Base-by-base conservation (phyloP, 1,139 yeast species). In the Pichia sp. region DNA sequence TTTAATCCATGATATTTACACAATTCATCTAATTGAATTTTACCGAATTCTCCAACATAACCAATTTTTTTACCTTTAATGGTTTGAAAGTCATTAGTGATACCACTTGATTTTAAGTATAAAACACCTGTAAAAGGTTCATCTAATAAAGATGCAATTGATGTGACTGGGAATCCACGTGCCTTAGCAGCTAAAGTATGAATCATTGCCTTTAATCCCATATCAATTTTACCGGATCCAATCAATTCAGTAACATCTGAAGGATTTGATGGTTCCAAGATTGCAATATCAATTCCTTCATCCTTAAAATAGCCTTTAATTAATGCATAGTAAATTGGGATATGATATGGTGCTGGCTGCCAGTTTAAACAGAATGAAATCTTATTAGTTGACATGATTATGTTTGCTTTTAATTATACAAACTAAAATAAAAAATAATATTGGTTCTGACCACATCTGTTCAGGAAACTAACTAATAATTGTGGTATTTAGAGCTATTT, bases 201-300 rank as follows among this genome's bases (percentile, higher is more conserved):
- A 52, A 76, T 76, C 81, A 76, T 76, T 37, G 81, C 81, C 59
- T 76, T 76, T 51, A 76, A 65, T 16, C 81, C 81, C 77, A 76
- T 74, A 57, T 76, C 80, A 44, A 74, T 67, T 53, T 76, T 76
- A 23, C 80, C 81, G 2, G 75, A 66, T 3, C 80, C 80, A 57
- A 76, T 72, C 53, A 76, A 65, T 51, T 74, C 80, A 37, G 80
- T 76, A 37, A 76, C 81, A 60, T 76, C 81, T 11, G 78, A 73
- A 24, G 81, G 80, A 54, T 76, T 75, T 38, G 78, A 70, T 42
- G 81, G 81, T 58, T 76, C 80, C 52, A 76, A 62, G 44, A 76
- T 67, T 9, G 81, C 74, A 49, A 76, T 66, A 48, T 73, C 76
- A 40, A 76, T 62, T 6, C 74, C 78, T 52, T 71, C 70, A 34